Conservation (phyloP, 2,329 filamentous ascomycete species). For the Aureobasidium musti region DNA sequence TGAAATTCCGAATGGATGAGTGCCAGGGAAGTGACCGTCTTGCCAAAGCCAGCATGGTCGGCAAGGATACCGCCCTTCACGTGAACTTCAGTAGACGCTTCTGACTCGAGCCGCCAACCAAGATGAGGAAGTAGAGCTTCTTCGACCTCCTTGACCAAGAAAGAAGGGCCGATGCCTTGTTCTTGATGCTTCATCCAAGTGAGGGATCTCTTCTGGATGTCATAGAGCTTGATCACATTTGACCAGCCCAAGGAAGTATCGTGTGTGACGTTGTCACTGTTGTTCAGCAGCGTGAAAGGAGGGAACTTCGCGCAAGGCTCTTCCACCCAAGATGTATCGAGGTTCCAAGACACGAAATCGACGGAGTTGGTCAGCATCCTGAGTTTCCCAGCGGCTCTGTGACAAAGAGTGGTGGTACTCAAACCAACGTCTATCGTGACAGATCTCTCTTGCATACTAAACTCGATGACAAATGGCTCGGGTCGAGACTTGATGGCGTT, state of each 20-base stretch:
- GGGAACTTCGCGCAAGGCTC: slow-evolving; percentile 41
- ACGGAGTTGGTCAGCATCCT: neutral
- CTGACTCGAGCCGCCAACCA: slow-evolving; percentile 60
- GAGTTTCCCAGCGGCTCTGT: slow-evolving; percentile 36
- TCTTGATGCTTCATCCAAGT: slow-evolving; percentile 64
- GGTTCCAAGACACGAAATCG: slow-evolving; percentile 47
- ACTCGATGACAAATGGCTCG: slow-evolving; percentile 33
- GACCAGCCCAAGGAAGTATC: slow-evolving; percentile 10
- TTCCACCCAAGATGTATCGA: slow-evolving; percentile 49
- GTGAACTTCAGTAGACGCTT: slow-evolving; percentile 45
- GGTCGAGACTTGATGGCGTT: slow-evolving; percentile 54
- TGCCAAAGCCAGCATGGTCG: slow-evolving; percentile 67
- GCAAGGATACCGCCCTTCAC: slow-evolving; percentile 64
- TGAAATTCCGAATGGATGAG: slow-evolving; percentile 54
- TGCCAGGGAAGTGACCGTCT: slow-evolving; percentile 62
- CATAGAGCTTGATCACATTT: slow-evolving; percentile 48
- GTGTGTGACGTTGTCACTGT: slow-evolving; percentile 32
- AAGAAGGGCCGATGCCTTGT: slow-evolving; percentile 42
- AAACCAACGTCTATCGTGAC: slow-evolving; percentile 33
- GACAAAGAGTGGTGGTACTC: slow-evolving; percentile 38
- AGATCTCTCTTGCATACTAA: neutral
- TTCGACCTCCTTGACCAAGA: slow-evolving; percentile 58
- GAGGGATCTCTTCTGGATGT: slow-evolving; percentile 58
- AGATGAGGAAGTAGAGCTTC: slow-evolving; percentile 52
- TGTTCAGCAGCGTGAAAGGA: slow-evolving; percentile 52